These are phyloP conservation scores for Holtermanniella nyarrowii DNA, from an alignment of 768 basidiomycete species.

Conservation along the genomic window DNA sequence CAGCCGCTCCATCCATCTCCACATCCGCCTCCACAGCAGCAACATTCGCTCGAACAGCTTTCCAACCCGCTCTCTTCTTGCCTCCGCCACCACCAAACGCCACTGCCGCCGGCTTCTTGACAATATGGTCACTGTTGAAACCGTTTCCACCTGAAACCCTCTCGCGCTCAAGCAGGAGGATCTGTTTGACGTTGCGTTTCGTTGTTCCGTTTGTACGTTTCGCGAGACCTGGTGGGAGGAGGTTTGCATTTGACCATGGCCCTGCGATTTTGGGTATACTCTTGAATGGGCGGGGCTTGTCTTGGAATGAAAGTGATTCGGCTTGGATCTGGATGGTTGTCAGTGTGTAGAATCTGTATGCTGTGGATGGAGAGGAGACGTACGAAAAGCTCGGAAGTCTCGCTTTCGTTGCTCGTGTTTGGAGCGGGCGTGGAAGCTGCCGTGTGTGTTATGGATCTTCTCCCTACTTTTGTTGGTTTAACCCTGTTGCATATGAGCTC, in stretches of 20 bases:
- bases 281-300: background rate
- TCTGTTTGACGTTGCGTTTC: slow-evolving; percentile 30
- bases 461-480: background rate
- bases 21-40: slow-evolving; percentile 10
- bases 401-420: background rate
- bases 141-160: slow-evolving; percentile 27
- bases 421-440: background rate
- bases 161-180: slow-evolving; percentile 31
- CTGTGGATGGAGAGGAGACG: background rate
- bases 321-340: background rate
- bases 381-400: background rate
- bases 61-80: slow-evolving; percentile 4
- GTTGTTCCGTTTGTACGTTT: background rate
- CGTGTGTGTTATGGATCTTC: background rate
- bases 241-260: background rate
- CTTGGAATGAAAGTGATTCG: background rate
- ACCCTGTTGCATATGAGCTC: background rate
- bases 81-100: background rate
- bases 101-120: slow-evolving; percentile 13
- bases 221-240: background rate
- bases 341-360: background rate
- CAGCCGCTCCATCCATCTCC: slow-evolving; percentile 5
- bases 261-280: background rate
- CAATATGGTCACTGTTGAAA: slow-evolving; percentile 24
- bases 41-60: slow-evolving; percentile 7